Evolutionary conservation across 2,329 filamentous ascomycete genomes (phyloP).

Genomic region (Fusarium abutilonis): DNA sequence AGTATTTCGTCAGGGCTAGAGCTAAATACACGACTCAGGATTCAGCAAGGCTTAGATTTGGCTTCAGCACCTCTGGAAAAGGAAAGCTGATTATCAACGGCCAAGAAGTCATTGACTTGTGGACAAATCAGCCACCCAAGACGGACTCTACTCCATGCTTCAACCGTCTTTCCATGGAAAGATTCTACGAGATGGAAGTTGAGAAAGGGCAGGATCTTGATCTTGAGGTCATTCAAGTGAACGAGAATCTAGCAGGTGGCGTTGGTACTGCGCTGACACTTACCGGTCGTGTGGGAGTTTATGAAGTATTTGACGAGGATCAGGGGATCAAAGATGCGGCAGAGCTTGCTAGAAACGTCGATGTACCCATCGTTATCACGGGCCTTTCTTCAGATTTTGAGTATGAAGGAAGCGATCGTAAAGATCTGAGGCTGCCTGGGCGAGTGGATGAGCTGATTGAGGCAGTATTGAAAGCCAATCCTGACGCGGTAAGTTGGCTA

Average conservation of each 20-base stretch:
- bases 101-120: conserved; percentile 47
- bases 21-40: conserved; percentile 15
- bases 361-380: conserved; percentile 64
- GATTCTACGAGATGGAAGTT: conserved; percentile 22
- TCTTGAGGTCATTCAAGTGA: conserved; percentile 35
- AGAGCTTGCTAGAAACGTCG: conserved; percentile 49
- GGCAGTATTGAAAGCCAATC: conserved; percentile 64
- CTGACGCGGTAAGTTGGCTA: conserved; percentile 62
- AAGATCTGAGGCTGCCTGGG: conserved; percentile 72
- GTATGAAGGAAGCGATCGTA: conserved; percentile 70
- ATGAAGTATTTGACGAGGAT: conserved; percentile 37
- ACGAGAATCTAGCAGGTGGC: conserved; percentile 35
- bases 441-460: conserved; percentile 66
- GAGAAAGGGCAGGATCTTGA: conserved; percentile 11
- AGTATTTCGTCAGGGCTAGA: conserved; percentile 29
- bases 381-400: conserved; percentile 62
- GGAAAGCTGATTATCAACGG: conserved; percentile 49
- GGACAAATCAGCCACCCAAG: conserved; percentile 48
- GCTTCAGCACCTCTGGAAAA: conserved; percentile 50
- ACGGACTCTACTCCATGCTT: conserved; percentile 50
- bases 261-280: conserved; percentile 39
- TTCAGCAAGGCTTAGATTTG: conserved; percentile 39
- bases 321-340: conserved; percentile 49
- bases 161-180: conserved; percentile 37
- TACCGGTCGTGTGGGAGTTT: conserved; percentile 34